Evolutionary conservation across 768 basidiomycete genomes (phyloP).

Genomic region (Mycena kentingensis): DNA sequence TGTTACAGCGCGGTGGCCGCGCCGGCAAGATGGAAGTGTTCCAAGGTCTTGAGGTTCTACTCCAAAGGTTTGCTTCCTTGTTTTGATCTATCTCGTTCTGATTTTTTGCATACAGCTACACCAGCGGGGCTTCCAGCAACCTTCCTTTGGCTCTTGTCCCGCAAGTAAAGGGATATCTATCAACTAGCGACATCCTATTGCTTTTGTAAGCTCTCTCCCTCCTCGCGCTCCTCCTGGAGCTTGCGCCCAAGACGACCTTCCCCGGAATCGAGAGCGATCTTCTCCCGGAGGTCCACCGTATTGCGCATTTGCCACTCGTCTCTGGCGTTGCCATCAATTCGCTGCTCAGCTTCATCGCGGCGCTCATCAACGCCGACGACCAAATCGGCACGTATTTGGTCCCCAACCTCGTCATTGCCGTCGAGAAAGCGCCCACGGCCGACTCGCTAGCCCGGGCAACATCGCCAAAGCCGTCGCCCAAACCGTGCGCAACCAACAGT

Average conservation of each 20-base stretch:
- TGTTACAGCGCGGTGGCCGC: slow-evolving; percentile 79
- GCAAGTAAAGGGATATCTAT: slow-evolving; percentile 76
- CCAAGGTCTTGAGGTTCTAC: slow-evolving; percentile 74
- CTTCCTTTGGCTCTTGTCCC: slow-evolving; percentile 65
- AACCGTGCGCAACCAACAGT: slow-evolving; percentile 63
- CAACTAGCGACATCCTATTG: too few relatives aligned
- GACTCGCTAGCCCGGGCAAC: too few relatives aligned
- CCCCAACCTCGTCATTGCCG: slow-evolving; percentile 66
- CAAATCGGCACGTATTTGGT: slow-evolving; percentile 83
- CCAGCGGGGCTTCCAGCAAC: slow-evolving; percentile 49
- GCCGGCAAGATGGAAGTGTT: too few relatives aligned
- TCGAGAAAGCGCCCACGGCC: too few relatives aligned
- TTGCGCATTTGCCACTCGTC: too few relatives aligned
- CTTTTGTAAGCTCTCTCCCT: slow-evolving; percentile 71
- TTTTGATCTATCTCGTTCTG: background rate
- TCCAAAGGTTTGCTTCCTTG: slow-evolving; percentile 63
- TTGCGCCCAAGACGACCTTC: slow-evolving; percentile 68
- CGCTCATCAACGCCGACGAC: slow-evolving; percentile 79
- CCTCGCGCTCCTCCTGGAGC: slow-evolving; percentile 65
- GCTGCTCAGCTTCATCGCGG: slow-evolving; percentile 80
- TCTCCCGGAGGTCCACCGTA: too few relatives aligned
- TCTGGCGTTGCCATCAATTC: too few relatives aligned
- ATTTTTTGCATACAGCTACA: slow-evolving; percentile 32
- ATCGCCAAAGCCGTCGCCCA: too few relatives aligned
- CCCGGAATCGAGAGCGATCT: too few relatives aligned